Evolutionary conservation across 257 asterid genomes (phyloP).

Genomic region (Solanum paucissectum): DNA sequence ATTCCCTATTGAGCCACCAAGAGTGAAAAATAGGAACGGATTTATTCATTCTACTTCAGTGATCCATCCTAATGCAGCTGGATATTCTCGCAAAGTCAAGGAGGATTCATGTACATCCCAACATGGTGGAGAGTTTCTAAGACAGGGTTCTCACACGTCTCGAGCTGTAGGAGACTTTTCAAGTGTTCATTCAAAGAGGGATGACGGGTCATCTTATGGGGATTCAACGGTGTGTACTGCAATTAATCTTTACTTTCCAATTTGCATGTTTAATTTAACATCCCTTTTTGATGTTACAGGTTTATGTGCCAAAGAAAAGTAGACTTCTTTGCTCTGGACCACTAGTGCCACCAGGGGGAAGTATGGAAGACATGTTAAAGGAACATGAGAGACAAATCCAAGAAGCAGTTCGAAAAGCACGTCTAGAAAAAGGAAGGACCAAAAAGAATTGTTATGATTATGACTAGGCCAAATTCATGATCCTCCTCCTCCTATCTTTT

Average conservation of each 20-base stretch:
- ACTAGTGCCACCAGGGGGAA: slow-evolving; percentile 43
- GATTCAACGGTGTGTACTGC: slow-evolving; percentile 11
- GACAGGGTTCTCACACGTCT: slow-evolving; percentile 18
- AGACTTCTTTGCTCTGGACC: slow-evolving; percentile 52
- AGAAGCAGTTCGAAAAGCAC: slow-evolving; percentile 46
- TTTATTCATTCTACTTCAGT: slow-evolving; percentile 47
- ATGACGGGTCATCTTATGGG: slow-evolving; percentile 1
- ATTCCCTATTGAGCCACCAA: slow-evolving; percentile 51
- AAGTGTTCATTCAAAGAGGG: slow-evolving; percentile 6
- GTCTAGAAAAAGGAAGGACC: slow-evolving; percentile 26
- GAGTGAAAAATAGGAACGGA: slow-evolving; percentile 28
- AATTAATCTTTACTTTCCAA: neutral
- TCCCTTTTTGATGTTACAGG: slow-evolving; percentile 11
- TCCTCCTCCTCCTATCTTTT: neutral
- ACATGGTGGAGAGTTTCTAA: slow-evolving; percentile 9
- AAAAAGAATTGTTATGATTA: slow-evolving; percentile 10
- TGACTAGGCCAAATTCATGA: neutral
- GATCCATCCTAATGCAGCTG: slow-evolving; percentile 55
- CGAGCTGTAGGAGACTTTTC: slow-evolving; percentile 2
- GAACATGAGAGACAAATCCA: slow-evolving; percentile 51
- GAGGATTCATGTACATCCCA: slow-evolving; percentile 19
- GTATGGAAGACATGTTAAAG: slow-evolving; percentile 52
- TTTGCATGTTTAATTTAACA: neutral
- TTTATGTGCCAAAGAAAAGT: slow-evolving; percentile 25
- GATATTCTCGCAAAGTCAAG: slow-evolving; percentile 24